phyloP scores from a whole-genome alignment of 2,329 filamentous ascomycete species.

The Fusarium duplospermum region DNA sequence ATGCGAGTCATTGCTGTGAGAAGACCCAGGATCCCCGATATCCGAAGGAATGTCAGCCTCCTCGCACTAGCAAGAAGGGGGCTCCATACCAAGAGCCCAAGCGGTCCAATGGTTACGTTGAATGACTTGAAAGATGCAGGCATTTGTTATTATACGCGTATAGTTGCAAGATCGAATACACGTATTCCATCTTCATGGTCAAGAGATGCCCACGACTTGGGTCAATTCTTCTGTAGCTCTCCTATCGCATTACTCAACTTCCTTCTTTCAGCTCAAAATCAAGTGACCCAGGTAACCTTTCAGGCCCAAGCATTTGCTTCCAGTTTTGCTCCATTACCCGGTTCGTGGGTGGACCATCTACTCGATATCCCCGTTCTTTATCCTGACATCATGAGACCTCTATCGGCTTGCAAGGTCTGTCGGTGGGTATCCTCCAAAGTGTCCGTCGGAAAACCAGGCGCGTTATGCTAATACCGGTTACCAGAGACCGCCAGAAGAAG shows the following conservation, averaged over 20 bases:
- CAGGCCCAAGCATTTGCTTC: neutral
- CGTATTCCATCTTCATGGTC: neutral
- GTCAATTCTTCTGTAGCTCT: neutral
- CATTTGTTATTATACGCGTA: neutral
- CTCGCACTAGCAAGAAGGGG: neutral
- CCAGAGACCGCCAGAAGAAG: slow-evolving; percentile 11
- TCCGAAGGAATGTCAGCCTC: neutral
- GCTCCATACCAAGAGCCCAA: neutral
- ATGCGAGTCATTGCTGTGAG: neutral
- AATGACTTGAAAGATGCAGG: neutral
- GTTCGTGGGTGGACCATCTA: neutral
- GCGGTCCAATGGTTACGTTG: neutral
- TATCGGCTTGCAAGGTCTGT: neutral
- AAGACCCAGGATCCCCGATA: neutral
- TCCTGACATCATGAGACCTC: neutral
- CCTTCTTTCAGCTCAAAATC: neutral
- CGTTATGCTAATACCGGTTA: neutral
- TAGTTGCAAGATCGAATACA: neutral
- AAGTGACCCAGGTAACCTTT: neutral
- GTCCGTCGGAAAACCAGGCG: neutral
- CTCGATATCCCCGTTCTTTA: neutral
- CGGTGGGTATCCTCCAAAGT: neutral
- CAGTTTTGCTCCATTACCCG: neutral
- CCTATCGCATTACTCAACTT: neutral
- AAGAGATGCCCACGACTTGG: neutral